Base-by-base conservation (phyloP, 176 grass and related monocot species). In the Aechmea fasciata region DNA sequence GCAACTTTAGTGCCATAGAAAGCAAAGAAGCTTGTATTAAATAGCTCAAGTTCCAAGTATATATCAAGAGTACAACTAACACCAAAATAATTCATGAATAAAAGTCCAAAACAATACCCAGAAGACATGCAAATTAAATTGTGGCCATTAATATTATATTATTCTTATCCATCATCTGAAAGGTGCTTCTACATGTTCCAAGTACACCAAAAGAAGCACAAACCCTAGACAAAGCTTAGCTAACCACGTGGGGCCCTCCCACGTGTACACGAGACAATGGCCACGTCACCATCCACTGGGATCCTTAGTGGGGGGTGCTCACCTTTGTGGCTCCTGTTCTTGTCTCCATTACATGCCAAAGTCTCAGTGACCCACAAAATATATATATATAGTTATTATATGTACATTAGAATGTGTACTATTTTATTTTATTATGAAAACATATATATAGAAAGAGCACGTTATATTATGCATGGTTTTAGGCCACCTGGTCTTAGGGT, bases 261-360 rank as follows among this genome's bases (percentile, higher is more conserved):
- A 85, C 66, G 72, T 81, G 85, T 78, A 47, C 47, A 26, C 69
- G 26, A 74, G 78, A 81, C 77, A 83, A 18, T 55, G 55, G 3
- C 78, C 13, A 57, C 69, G 26, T 24, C 73, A 28, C 47, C 82
- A 59, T 13, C 63, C 84, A 87, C 79, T 83, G 82, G 82, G 75
- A 77, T 76, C 41, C 50, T 50, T 29, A 52, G 78, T 82, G 81
- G 77, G 83, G 59, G 74, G 64, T 66, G 76, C 49, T 80, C 41
- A 50, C 69, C 75, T 50, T 76, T 69, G 77, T 69, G 81, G 77
- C 71, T 78, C 64, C 71, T 77, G 12, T 55, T 81, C 72, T 84
- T 90, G 83, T 87, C 90, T 75, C 75, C 69, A 63, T 86, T 74
- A 73, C 72, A 41, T 11, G 64, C 77, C 57, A 82, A 86, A 93